Evolutionary conservation across 2,329 filamentous ascomycete species (phyloP), one percentile per base, ranked within the genome.

Genomic region (Curvularia verruculosa): DNA sequence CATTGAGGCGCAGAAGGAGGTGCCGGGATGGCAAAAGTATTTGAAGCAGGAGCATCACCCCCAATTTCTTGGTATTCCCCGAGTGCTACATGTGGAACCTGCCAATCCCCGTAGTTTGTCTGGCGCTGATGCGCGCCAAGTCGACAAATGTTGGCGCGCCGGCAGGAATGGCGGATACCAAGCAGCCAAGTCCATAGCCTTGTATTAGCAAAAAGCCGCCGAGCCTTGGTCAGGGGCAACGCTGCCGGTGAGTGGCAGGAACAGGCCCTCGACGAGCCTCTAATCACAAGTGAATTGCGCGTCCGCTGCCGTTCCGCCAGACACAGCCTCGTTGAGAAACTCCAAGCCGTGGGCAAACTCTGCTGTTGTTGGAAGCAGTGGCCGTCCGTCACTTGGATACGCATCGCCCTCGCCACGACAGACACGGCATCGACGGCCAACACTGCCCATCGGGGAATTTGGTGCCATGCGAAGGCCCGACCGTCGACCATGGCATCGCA

Each of bases 151-250:
- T 74, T 73, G 71, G 70, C 72, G 60, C 40, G 55, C 54, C 54
- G 45, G 56, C 63, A 52, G 58, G 43, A 62, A 58, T 60, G 57
- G 69, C 66, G 70, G 68, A 69, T 69, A 63, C 69, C 70, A 73
- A 73, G 69, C 48, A 47, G 63, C 65, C 70, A 67, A 72, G 68
- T 56, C 52, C 53, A 55, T 46, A 52, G 51, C 57, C 43, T 51
- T 60, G 60, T 64, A 67, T 67, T 63, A 56, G 63, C 67, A 72
- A 64, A 66, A 65, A 59, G 63, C 52, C 61, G 71, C 70, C 71
- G 47, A 74, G 70, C 54, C 71, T 73, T 75, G 71, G 71, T 69
- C 64, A 72, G 71, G 72, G 72, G 70, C 52, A 61, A 34, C 26
- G 21, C 48, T 49, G 37, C 57, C 55, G 61, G 64, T 63, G 34